Base-by-base conservation (phyloP, 2,329 filamentous ascomycete genomes). In the Rhexocercosporidium sp. region DNA sequence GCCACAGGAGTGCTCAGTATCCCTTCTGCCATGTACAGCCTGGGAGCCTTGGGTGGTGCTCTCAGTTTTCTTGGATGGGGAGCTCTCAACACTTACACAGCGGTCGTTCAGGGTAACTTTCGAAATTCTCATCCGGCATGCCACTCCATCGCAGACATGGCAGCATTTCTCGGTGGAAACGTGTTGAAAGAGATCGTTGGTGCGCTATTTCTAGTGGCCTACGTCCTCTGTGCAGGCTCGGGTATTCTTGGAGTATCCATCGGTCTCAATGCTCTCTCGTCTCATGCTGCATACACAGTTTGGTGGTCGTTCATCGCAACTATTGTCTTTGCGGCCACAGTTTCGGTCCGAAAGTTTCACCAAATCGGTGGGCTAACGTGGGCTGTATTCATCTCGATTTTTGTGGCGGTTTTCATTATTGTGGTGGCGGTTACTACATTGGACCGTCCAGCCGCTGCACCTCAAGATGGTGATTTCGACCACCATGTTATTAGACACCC, bases 311-410 rank as follows among this genome's bases (percentile, higher is more conserved):
- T 88, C 29, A 75, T 89, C 3, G 84, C 85, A 0, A 83, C 85
- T 0, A 72, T 83, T 1, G 77, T 83, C 8, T 81, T 87, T 9
- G 83, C 83, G 29, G 69, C 80, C 0, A 79, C 82, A 6, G 85
- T 86, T 0, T 84, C 82, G 29, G 81, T 88, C 5, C 83, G 86
- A 68, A 90, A 86, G 65, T 85, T 89, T 71, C 81, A 86, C 61
- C 85, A 88, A 71, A 84, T 90, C 66, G 85, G 84, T 2, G 89
- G 86, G 85, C 77, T 90, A 51, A 88, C 86, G 0, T 90, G 85
- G 83, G 82, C 82, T 12, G 88, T 88, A 0, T 88, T 90, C 71
- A 66, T 82, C 4, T 86, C 83, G 31, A 83, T 90, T 44, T 88
- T 86, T 70, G 77, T 82, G 18, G 86, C 87, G 3, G 83, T 88